A percentile compares a stretch with the other conserved stretches of the same genome.
phyloP scores from a whole-genome alignment of 805 yeast genomes.

The Ogataea paraovalis region DNA sequence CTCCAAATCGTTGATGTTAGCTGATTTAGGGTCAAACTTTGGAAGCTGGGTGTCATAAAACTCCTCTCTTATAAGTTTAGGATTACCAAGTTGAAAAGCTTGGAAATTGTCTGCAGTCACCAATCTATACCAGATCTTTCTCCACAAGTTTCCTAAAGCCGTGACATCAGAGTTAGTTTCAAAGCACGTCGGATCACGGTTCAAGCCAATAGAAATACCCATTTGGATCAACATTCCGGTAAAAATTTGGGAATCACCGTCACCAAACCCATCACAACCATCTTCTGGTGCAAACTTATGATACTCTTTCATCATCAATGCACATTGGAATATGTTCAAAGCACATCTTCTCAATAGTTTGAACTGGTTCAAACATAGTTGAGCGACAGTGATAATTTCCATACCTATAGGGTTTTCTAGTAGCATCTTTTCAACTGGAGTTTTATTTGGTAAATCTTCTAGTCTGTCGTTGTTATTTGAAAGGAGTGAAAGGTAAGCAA shows the following conservation, averaged over 20 bases:
- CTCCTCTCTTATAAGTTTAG: slow-evolving; percentile 35
- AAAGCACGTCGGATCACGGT: slow-evolving; percentile 61
- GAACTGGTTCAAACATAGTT: slow-evolving; percentile 53
- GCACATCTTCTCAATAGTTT: slow-evolving; percentile 45
- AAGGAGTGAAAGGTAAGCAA: slow-evolving; percentile 40
- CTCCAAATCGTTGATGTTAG: slow-evolving; percentile 34
- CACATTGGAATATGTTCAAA: slow-evolving; percentile 50
- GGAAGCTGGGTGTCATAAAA: slow-evolving; percentile 54
- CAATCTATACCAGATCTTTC: slow-evolving; percentile 57
- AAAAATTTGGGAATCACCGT: slow-evolving; percentile 54
- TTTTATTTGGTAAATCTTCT: slow-evolving; percentile 16
- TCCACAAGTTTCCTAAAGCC: slow-evolving; percentile 41
- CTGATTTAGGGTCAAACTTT: slow-evolving; percentile 29
- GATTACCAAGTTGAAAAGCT: slow-evolving; percentile 45
- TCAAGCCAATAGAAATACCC: slow-evolving; percentile 64
- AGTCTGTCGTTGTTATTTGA: slow-evolving; percentile 22
- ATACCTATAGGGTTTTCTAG: slow-evolving; percentile 43
- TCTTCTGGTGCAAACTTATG: slow-evolving; percentile 49
- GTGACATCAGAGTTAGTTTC: slow-evolving; percentile 10
- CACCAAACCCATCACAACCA: slow-evolving; percentile 51
- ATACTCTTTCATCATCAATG: slow-evolving; percentile 48
- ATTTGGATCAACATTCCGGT: slow-evolving; percentile 57
- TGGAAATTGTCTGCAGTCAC: slow-evolving; percentile 43
- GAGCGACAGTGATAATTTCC: slow-evolving; percentile 45
- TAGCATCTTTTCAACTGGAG: slow-evolving; percentile 34